Conservation (phyloP, 2,329 filamentous ascomycete genomes). For the Apiospora aurea region DNA sequence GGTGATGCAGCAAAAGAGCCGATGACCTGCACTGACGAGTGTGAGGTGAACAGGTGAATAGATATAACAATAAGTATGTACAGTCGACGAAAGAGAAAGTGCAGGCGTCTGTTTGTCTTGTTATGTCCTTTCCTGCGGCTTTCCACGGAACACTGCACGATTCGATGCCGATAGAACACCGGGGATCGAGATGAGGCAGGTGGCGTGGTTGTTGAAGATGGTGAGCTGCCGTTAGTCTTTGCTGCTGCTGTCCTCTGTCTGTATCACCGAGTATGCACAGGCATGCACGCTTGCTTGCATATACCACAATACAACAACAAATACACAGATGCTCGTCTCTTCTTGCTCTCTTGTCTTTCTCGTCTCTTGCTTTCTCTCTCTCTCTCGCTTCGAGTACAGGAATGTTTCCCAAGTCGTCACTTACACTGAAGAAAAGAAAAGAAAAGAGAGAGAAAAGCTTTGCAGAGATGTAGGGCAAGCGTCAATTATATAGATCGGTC, state of each 20-base stretch:
- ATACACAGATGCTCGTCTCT: not conserved
- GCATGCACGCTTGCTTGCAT: not conserved
- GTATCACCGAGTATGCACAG: not conserved
- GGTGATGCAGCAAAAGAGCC: conserved; percentile 1
- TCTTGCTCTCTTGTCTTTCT: not conserved
- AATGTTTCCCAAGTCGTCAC: conserved; percentile 3
- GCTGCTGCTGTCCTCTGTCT: conserved; percentile 2
- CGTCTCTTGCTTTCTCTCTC: not conserved
- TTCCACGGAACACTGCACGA: conserved; percentile 2
- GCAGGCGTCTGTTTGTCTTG: not conserved
- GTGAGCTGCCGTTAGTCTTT: not conserved
- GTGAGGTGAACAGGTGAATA: conserved; percentile 8
- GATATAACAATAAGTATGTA: conserved; percentile 23
- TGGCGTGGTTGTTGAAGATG: not conserved
- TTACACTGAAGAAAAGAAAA: conserved; percentile 15
- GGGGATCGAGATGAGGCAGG: conserved; percentile 17
- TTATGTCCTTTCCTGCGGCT: not conserved
- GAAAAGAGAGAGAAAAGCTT: not conserved
- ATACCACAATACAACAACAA: conserved; percentile 2
- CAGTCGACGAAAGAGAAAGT: not conserved
- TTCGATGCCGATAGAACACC: not conserved
- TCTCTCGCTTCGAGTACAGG: not conserved
- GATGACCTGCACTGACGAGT: not conserved
- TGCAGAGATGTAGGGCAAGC: not conserved
- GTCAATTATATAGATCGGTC: conserved; percentile 11